A percentile compares a stretch with the other conserved stretches of the same genome.
Conservation (phyloP, 2,329 filamentous ascomycete species). For the Botryotinia convoluta region DNA sequence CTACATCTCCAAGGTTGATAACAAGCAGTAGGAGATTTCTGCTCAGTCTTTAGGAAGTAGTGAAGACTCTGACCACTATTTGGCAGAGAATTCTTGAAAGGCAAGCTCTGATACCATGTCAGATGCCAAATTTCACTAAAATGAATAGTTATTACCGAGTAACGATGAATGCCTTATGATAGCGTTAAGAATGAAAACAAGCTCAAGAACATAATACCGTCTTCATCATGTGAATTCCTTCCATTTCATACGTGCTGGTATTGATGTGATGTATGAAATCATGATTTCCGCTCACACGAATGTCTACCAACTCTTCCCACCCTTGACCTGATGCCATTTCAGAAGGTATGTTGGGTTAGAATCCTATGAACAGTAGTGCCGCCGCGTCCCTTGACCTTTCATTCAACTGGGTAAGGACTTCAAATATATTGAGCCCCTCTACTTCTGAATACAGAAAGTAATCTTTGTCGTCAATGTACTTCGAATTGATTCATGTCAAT, state of each 20-base stretch:
- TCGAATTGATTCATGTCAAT: background rate
- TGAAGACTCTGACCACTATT: slow-evolving; percentile 34
- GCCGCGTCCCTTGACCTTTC: background rate
- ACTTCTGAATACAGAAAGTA: background rate
- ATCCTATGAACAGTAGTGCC: background rate
- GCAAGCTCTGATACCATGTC: slow-evolving; percentile 32
- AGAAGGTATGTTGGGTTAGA: background rate
- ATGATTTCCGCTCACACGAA: background rate
- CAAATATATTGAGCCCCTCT: background rate
- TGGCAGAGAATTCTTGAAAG: slow-evolving; percentile 37
- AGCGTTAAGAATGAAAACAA: slow-evolving; percentile 19
- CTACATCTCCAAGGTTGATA: slow-evolving; percentile 78
- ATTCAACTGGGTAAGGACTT: background rate
- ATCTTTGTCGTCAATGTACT: background rate
- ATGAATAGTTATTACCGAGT: slow-evolving; percentile 16
- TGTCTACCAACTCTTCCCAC: background rate
- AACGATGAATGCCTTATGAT: slow-evolving; percentile 24
- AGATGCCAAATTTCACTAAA: slow-evolving; percentile 19
- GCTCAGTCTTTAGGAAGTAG: slow-evolving; percentile 24
- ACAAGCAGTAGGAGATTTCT: slow-evolving; percentile 37
- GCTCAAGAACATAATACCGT: slow-evolving; percentile 6
- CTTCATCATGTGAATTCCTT: background rate
- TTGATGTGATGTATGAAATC: background rate
- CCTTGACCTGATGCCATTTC: background rate
- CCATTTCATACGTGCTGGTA: background rate